phyloP scores from a whole-genome alignment of 768 basidiomycete genomes.

The Ephemerocybe angulata region DNA sequence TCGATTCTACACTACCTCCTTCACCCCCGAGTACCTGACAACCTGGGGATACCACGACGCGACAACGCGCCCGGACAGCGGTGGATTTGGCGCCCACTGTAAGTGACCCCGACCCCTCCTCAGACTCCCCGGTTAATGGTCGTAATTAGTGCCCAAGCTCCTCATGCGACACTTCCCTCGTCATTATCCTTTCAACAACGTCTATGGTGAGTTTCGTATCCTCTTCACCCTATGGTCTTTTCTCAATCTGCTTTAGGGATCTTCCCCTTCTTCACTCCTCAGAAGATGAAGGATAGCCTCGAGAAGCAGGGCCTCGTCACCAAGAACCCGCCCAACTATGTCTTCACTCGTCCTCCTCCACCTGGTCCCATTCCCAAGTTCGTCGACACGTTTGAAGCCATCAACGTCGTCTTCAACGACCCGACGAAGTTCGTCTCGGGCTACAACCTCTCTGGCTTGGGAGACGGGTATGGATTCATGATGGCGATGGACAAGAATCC shows the following conservation, averaged over 20 bases:
- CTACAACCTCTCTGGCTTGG: constrained; percentile 1
- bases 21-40: constrained; percentile 45
- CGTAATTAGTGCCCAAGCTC: constrained; percentile 36
- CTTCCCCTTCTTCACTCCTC: constrained; percentile 68
- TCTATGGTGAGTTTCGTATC: constrained; percentile 45
- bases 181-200: constrained; percentile 41
- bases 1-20: constrained; percentile 49
- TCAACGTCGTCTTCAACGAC: constrained; percentile 3
- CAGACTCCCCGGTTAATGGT: not conserved
- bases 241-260: constrained; percentile 18
- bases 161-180: constrained; percentile 43
- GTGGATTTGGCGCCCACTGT: constrained; percentile 34
- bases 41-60: constrained; percentile 53
- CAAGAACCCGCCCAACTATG: constrained; percentile 29
- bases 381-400: not conserved
- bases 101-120: constrained; percentile 7
- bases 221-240: too few species aligned
- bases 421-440: not conserved
- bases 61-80: constrained; percentile 39
- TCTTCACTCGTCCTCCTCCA: constrained; percentile 35
- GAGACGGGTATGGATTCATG: constrained; percentile 1
- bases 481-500: not conserved
- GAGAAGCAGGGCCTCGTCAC: constrained; percentile 32
- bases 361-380: not conserved
- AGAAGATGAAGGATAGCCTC: constrained; percentile 35